Conservation (phyloP, 2,329 filamentous ascomycete species). For the Thyridium curvatum region DNA sequence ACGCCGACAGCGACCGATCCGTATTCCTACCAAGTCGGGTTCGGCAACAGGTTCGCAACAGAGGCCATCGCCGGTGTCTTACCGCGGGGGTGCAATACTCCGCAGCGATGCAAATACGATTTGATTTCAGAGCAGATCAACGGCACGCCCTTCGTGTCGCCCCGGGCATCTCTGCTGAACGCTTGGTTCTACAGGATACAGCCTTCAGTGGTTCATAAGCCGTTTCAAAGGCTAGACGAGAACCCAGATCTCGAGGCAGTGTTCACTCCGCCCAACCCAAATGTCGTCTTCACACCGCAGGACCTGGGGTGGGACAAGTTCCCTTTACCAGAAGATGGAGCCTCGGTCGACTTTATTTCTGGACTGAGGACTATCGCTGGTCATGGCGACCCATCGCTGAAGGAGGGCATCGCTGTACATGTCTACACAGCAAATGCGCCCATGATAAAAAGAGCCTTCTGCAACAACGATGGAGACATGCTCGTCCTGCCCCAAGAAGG, state of each 20-base stretch:
- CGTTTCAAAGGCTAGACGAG: conserved; percentile 11
- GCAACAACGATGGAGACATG: conserved; percentile 59
- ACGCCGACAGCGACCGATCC: conserved; percentile 23
- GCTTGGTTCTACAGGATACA: conserved; percentile 26
- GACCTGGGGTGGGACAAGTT: too few relatives aligned
- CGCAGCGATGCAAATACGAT: conserved; percentile 32
- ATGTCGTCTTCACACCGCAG: conserved; percentile 37
- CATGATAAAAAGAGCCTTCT: conserved; percentile 42
- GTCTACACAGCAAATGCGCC: conserved; percentile 38
- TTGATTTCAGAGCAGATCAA: conserved; percentile 42
- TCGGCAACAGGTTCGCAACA: conserved; percentile 43
- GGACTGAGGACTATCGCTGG: conserved; percentile 43
- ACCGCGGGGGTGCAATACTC: conserved; percentile 35
- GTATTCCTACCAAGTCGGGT: conserved; percentile 50
- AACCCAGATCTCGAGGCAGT: conserved; percentile 30
- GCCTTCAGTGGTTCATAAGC: conserved; percentile 23
- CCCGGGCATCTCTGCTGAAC: conserved; percentile 20
- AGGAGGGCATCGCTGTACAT: conserved; percentile 42
- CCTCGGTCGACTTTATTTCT: conserved; percentile 34
- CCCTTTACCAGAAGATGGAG: conserved; percentile 11
- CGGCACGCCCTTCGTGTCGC: conserved; percentile 27
- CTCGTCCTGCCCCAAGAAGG: conserved; percentile 61
- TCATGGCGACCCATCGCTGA: conserved; percentile 40
- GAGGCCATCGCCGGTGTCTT: conserved; percentile 39
- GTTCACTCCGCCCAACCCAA: conserved; percentile 39